phyloP scores from a whole-genome alignment of 805 yeast species.

The Ogataea paradorogensis region DNA sequence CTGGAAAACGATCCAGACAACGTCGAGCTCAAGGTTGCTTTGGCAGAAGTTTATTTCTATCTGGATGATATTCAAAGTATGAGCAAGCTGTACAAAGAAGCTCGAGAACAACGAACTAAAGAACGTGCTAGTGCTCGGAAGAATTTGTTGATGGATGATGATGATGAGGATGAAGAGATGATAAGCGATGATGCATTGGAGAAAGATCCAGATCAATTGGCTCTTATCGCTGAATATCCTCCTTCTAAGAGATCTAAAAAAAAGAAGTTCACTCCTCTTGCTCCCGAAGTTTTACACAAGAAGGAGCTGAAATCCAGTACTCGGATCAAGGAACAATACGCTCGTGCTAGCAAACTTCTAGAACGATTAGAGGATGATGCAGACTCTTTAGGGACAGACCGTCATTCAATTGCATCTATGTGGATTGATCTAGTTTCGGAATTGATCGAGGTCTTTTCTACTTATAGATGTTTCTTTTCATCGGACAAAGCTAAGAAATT shows the following conservation, averaged over 20 bases:
- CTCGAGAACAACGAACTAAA: slow-evolving; percentile 39
- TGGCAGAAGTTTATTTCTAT: slow-evolving; percentile 79
- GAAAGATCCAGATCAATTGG: slow-evolving; percentile 29
- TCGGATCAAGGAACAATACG: slow-evolving; percentile 44
- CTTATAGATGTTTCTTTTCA: slow-evolving; percentile 75
- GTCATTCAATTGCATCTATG: slow-evolving; percentile 56
- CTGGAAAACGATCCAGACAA: slow-evolving; percentile 57
- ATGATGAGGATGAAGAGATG: slow-evolving; percentile 19
- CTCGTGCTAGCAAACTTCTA: slow-evolving; percentile 49
- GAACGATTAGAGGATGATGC: slow-evolving; percentile 42
- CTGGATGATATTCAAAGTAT: slow-evolving; percentile 60
- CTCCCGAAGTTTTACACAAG: slow-evolving; percentile 27
- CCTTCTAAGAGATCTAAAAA: slow-evolving; percentile 20
- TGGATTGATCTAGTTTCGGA: slow-evolving; percentile 87
- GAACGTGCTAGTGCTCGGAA: slow-evolving; percentile 30
- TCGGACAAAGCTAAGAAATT: slow-evolving; percentile 68
- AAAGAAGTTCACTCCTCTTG: slow-evolving; percentile 21
- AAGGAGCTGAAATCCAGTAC: slow-evolving; percentile 33
- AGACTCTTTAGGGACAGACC: slow-evolving; percentile 32
- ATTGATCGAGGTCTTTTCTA: slow-evolving; percentile 76
- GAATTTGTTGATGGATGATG: slow-evolving; percentile 23
- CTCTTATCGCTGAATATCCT: slow-evolving; percentile 34
- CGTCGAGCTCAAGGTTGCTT: slow-evolving; percentile 67
- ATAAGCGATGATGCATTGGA: slow-evolving; percentile 19
- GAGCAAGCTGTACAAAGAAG: slow-evolving; percentile 50